Percentiles rank a stretch among this genome's conserved stretches.
phyloP scores from a whole-genome alignment of 2,329 filamentous ascomycete species.

The Clathrospora elynae region DNA sequence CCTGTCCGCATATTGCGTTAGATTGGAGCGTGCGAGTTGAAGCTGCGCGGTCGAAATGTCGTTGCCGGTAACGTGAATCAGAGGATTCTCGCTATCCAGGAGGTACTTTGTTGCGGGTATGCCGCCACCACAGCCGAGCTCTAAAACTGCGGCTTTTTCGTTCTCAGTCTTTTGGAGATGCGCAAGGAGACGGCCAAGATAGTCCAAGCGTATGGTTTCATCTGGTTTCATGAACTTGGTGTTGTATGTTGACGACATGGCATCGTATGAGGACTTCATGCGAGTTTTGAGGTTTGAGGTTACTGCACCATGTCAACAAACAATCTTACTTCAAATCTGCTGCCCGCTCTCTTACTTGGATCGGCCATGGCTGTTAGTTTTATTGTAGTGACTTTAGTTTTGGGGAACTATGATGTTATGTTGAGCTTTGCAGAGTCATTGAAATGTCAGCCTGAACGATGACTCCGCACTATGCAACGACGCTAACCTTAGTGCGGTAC shows the following conservation, averaged over 20 bases:
- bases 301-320: not conserved
- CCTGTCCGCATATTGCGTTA: slow-evolving; percentile 16
- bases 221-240: slow-evolving; percentile 22
- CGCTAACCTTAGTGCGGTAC: too few species aligned
- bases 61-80: slow-evolving; percentile 47
- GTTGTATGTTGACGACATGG: slow-evolving; percentile 36
- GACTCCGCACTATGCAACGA: too few species aligned
- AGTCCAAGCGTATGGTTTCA: slow-evolving; percentile 30
- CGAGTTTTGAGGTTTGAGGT: slow-evolving; percentile 34
- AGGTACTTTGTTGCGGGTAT: slow-evolving; percentile 36
- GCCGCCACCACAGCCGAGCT: slow-evolving; percentile 41
- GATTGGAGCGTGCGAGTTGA: slow-evolving; percentile 36
- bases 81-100: slow-evolving; percentile 21
- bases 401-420: too few species aligned
- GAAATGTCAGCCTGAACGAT: too few species aligned
- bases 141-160: slow-evolving; percentile 18
- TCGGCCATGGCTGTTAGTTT: not conserved
- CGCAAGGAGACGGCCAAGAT: slow-evolving; percentile 25
- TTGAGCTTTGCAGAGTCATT: too few species aligned
- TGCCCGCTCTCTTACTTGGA: not conserved
- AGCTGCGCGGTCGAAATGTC: slow-evolving; percentile 53
- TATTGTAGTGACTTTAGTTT: too few species aligned
- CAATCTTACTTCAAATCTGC: too few species aligned
- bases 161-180: slow-evolving; percentile 8
- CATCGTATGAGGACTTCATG: slow-evolving; percentile 38